Evolutionary conservation across 306 rosid species (phyloP), one percentile per base, ranked within the genome.

Genomic region (Casuarina cunninghamiana): DNA sequence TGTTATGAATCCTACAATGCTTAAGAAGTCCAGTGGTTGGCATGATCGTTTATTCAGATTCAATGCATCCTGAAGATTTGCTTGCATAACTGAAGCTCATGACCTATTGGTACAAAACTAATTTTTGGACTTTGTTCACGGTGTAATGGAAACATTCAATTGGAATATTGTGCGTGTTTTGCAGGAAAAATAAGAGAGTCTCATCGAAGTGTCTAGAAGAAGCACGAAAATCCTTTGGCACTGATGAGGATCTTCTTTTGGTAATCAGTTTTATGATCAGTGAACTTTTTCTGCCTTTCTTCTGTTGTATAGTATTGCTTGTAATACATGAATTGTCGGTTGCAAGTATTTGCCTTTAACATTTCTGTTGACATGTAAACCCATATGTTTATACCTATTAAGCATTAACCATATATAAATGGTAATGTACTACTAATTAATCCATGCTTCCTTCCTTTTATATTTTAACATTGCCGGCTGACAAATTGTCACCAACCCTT

Each of bases 231-330:
- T 84, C 93, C 89, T 95, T 89, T 69, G 99, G 99, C 65, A 95
- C 99, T 19, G 97, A 95, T 79, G 99, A 95, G 82, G 99, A 95
- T 85, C 88, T 95, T 86, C 91, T 95, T 71, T 82, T 95, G 94
- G 97, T 95, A 92, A 85, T 81, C 66, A 41, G 44, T 35, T 1
- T 44, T 57, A 74, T 58, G 72, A 19, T 62, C 55, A 58, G 70
- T 85, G 53, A 54, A 66, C 69, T 65, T 51, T 79, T 65, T 48
- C 19, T 45, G 43, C 74, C 35, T 45, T 35, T 61, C 57, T 71
- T 16, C 42, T 72, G 44, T 35, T 61, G 5, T 37, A 35, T 32
- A 61, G 12, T 5, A 35, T 62, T 35, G 39, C 72, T 48, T 53
- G 44, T 75, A 74, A 74, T 74, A 11, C 41, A 48, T 32, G 42